Percentiles rank a stretch among this genome's conserved stretches.
These are phyloP conservation scores for Neocallimastix lanati DNA, from an alignment of 192 early-diverging fungal genomes.

Conservation along the genomic window DNA sequence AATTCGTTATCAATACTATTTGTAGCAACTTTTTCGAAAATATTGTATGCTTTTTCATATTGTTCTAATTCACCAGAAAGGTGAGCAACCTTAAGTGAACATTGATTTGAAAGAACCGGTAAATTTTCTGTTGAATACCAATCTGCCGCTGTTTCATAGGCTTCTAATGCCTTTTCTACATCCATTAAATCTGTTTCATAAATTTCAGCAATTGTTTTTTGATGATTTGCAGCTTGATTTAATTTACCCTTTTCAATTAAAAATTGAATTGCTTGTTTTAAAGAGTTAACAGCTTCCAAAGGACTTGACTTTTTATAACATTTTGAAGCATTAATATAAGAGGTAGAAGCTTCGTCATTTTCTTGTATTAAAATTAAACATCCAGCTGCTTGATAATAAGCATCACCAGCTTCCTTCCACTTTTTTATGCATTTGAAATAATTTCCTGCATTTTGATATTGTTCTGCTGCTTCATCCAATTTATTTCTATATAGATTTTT, in stretches of 20 bases:
- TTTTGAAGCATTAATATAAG: slow-evolving; percentile 76
- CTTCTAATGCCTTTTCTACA: slow-evolving; percentile 55
- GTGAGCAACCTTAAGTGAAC: slow-evolving; percentile 76
- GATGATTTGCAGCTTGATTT: slow-evolving; percentile 70
- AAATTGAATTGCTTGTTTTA: slow-evolving; percentile 61
- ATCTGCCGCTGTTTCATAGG: slow-evolving; percentile 81
- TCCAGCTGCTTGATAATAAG: slow-evolving; percentile 68
- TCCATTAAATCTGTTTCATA: slow-evolving; percentile 73
- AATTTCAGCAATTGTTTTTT: slow-evolving; percentile 84
- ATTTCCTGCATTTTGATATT: slow-evolving; percentile 81
- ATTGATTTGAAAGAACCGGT: slow-evolving; percentile 73
- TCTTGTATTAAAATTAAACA: slow-evolving; percentile 57
- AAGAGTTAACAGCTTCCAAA: slow-evolving; percentile 48
- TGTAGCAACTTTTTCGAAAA: slow-evolving; percentile 74
- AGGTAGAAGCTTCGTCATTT: slow-evolving; percentile 66
- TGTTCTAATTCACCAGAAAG: slow-evolving; percentile 76
- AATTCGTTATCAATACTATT: slow-evolving; percentile 73
- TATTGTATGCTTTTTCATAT: slow-evolving; percentile 74
- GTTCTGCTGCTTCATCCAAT: slow-evolving; percentile 84
- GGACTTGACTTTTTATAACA: slow-evolving; percentile 71
- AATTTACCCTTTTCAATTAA: slow-evolving; percentile 74
- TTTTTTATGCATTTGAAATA: slow-evolving; percentile 80
- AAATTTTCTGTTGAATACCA: slow-evolving; percentile 86
- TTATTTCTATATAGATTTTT: too few relatives aligned
- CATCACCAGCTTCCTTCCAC: slow-evolving; percentile 88